Conservation (phyloP, 2,329 filamentous ascomycete genomes). For the Madurella fahalii region DNA sequence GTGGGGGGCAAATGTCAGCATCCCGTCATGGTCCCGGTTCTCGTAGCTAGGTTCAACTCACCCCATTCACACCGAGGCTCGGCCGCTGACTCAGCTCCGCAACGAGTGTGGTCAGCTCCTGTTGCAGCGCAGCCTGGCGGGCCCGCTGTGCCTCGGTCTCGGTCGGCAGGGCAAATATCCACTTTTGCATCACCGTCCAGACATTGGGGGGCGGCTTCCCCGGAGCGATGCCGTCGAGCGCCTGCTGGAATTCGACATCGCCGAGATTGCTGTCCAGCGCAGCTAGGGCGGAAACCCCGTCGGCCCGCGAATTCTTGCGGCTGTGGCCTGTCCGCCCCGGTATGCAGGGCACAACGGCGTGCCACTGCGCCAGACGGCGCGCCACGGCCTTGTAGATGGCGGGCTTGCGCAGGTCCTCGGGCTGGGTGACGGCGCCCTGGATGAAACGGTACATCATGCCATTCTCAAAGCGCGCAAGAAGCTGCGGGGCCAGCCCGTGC, state of each 20-base stretch:
- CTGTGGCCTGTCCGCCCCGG: conserved; percentile 37
- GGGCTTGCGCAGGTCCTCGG: conserved; percentile 72
- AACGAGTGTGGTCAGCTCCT: conserved; percentile 68
- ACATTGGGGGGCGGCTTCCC: conserved; percentile 76
- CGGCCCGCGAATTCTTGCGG: conserved; percentile 29
- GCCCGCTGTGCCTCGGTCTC: conserved; percentile 64
- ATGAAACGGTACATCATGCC: conserved; percentile 94
- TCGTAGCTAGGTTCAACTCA: conserved; percentile 42
- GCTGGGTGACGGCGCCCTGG: conserved; percentile 71
- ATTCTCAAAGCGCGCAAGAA: conserved; percentile 91
- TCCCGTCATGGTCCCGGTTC: not conserved
- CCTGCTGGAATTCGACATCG: conserved; percentile 36
- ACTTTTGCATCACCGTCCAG: conserved; percentile 95
- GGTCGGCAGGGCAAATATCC: conserved; percentile 80
- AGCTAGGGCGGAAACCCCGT: conserved; percentile 17
- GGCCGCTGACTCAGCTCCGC: conserved; percentile 69
- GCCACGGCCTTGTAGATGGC: conserved; percentile 81
- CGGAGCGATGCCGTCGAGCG: conserved; percentile 52
- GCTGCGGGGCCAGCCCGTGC: conserved; percentile 75
- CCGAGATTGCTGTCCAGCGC: conserved; percentile 32
- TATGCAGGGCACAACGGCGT: conserved; percentile 65
- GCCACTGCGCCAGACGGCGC: conserved; percentile 84
- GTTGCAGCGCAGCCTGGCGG: conserved; percentile 65
- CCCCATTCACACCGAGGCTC: conserved; percentile 70
- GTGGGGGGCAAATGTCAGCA: conserved; percentile 11